Percentiles rank a stretch among this genome's conserved stretches.
Evolutionary conservation across 306 rosid species (phyloP).

Genomic region (Dryas alaskensis): DNA sequence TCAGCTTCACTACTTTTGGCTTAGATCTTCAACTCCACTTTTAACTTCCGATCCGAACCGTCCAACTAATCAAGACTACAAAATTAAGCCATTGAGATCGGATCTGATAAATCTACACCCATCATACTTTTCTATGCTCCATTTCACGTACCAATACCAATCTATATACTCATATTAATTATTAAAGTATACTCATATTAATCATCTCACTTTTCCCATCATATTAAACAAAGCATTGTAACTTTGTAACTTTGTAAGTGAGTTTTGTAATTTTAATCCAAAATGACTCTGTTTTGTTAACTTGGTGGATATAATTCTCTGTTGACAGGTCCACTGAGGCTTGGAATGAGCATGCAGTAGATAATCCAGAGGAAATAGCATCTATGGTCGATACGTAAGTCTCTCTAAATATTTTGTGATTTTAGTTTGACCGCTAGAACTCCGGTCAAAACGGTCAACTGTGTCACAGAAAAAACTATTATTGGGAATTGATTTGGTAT

Average conservation of each 20-base stretch:
- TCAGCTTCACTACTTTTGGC: neutral
- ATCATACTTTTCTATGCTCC: neutral
- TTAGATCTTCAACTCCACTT: neutral
- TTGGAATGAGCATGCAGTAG: conserved; percentile 67
- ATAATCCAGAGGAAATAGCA: conserved; percentile 84
- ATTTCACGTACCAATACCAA: neutral
- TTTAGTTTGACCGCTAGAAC: neutral
- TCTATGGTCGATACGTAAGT: conserved; percentile 75
- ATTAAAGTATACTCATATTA: neutral
- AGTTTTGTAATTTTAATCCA: neutral
- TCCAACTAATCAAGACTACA: conserved; percentile 14
- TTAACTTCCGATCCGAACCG: conserved; percentile 6
- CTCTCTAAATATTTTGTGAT: neutral
- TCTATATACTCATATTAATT: neutral
- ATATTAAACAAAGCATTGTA: too few species aligned
- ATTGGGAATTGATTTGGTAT: neutral
- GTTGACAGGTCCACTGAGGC: conserved; percentile 45
- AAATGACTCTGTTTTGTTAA: neutral
- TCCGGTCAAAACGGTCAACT: neutral
- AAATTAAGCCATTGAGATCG: neutral
- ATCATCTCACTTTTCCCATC: neutral
- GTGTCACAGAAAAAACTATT: neutral
- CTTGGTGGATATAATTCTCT: neutral
- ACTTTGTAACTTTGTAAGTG: too few species aligned
- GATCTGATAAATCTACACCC: conserved; percentile 8